These are phyloP conservation scores for Blastomyces emzantsi DNA, from an alignment of 2,329 filamentous ascomycete species.

Conservation along the genomic window DNA sequence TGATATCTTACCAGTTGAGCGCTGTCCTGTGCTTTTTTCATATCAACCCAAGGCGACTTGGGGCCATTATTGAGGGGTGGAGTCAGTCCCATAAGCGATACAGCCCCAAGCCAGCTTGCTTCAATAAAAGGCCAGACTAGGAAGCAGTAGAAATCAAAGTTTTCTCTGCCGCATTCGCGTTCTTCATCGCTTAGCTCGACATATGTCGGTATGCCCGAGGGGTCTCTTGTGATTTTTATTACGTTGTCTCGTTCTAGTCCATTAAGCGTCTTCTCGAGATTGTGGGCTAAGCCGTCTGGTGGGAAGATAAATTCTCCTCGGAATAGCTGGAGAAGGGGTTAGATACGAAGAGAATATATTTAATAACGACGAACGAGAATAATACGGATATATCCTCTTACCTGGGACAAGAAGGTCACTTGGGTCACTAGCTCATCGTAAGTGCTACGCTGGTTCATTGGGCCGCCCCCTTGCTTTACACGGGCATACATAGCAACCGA, in stretches of 20 bases:
- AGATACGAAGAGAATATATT: constrained; percentile 9
- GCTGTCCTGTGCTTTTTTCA: constrained; percentile 66
- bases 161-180: constrained; percentile 71
- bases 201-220: constrained; percentile 48
- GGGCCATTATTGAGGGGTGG: constrained; percentile 51
- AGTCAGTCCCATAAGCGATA: constrained; percentile 77
- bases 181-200: constrained; percentile 71
- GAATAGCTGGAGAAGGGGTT: constrained; percentile 54
- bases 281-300: constrained; percentile 68
- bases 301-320: constrained; percentile 96
- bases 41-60: constrained; percentile 69
- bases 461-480: constrained; percentile 85
- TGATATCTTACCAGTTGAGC: constrained; percentile 59
- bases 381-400: constrained; percentile 19
- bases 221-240: constrained; percentile 54
- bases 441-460: constrained; percentile 66
- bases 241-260: constrained; percentile 72
- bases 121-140: constrained; percentile 98
- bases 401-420: constrained; percentile 74
- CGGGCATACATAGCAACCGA: constrained; percentile 83
- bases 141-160: constrained; percentile 98
- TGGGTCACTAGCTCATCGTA: constrained; percentile 67
- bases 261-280: constrained; percentile 68
- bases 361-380: neutral
- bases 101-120: constrained; percentile 81